Percentiles rank a stretch among this genome's conserved stretches.
These are phyloP conservation scores for Colletotrichum sp. DNA, from an alignment of 2,329 filamentous ascomycete genomes.

Conservation along the genomic window DNA sequence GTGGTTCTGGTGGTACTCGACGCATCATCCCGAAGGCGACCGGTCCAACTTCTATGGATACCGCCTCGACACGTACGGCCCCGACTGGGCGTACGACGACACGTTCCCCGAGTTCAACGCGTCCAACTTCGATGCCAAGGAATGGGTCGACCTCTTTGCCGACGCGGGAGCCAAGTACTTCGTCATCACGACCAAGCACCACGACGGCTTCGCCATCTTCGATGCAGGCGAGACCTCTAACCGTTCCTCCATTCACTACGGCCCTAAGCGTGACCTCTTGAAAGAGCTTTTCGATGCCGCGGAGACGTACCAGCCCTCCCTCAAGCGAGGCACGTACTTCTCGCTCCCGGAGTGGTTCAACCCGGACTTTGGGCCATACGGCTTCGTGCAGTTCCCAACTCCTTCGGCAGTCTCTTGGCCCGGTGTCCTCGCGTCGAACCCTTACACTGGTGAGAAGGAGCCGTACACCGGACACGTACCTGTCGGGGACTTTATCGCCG, in stretches of 20 bases:
- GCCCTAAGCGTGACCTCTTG: slow-evolving; percentile 30
- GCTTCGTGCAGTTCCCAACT: slow-evolving; percentile 44
- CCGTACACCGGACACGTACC: slow-evolving; percentile 47
- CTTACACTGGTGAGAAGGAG: slow-evolving; percentile 43
- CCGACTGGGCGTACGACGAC: slow-evolving; percentile 59
- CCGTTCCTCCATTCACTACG: slow-evolving; percentile 44
- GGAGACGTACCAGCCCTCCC: background rate
- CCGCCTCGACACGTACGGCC: slow-evolving; percentile 54
- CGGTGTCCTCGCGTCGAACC: slow-evolving; percentile 33
- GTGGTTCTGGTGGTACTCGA: slow-evolving; percentile 55
- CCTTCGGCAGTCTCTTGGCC: slow-evolving; percentile 35
- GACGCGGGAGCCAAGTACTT: slow-evolving; percentile 57
- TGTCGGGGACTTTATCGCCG: slow-evolving; percentile 43
- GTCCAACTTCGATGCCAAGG: slow-evolving; percentile 51
- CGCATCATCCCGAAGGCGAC: slow-evolving; percentile 11
- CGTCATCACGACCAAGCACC: slow-evolving; percentile 51
- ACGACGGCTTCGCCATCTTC: slow-evolving; percentile 52
- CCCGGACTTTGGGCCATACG: slow-evolving; percentile 47
- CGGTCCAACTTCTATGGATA: slow-evolving; percentile 45
- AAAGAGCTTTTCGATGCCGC: slow-evolving; percentile 44
- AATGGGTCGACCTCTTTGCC: slow-evolving; percentile 58
- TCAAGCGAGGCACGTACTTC: slow-evolving; percentile 49
- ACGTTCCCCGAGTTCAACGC: slow-evolving; percentile 60
- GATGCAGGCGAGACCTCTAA: slow-evolving; percentile 41
- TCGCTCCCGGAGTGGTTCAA: slow-evolving; percentile 56